Base-by-base conservation (phyloP, 2,329 filamentous ascomycete genomes). In the Xylaria sp. region DNA sequence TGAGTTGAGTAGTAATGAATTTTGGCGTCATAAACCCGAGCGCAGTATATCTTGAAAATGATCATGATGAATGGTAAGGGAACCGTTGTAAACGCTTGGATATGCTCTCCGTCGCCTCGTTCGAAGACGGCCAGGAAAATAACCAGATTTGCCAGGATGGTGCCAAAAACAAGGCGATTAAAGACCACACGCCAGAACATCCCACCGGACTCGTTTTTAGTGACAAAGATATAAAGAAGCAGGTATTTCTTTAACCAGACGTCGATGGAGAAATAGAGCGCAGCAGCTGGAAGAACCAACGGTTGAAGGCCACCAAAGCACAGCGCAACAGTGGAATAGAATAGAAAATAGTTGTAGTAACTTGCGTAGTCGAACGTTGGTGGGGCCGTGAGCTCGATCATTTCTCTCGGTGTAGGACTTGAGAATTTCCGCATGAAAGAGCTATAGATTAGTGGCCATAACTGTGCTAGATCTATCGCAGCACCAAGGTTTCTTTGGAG, bases 301-400 rank as follows among this genome's bases (percentile, higher is more conserved):
- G 96, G 96, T 80, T 98, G 96, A 61, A 98, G 85, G 1, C 90
- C 89, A 1, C 91, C 90, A 77, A 96, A 97, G 75, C 90, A 93
- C 17, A 99, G 84, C 0, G 93, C 92, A 38, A 98, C 92, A 0
- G 95, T 97, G 28, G 92, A 86, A 82, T 98, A 99, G 82, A 93
- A 99, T 36, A 98, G 85, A 80, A 97, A 97, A 80, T 97, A 98
- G 80, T 97, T 98, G 86, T 97, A 99, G 82, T 98, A 98, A 74
- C 89, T 93, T 67, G 96, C 93, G 77, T 97, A 98, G 74, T 98
- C 94, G 79, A 99, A 97, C 0, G 93, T 85, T 2, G 93, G 94
- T 0, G 96, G 96, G 3, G 96, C 96, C 0, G 94, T 97, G 77
- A 96, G 88, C 79, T 97, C 93, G 73, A 98, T 98, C 73, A 96